Conservation (phyloP, 2,329 filamentous ascomycete species). For the Aspergillus quadrilineatus region DNA sequence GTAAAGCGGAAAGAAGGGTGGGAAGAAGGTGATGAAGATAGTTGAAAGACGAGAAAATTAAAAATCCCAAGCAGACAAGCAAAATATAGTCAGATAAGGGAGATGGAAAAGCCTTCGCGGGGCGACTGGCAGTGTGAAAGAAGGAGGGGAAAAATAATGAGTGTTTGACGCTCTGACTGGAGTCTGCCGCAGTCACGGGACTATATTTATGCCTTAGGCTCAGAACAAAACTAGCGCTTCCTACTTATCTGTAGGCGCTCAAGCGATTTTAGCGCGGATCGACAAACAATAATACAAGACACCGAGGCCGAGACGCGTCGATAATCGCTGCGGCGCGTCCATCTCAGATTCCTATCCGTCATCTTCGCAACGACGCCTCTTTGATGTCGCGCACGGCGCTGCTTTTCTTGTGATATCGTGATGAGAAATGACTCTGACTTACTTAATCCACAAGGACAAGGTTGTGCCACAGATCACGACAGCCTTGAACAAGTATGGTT, state of each 20-base stretch:
- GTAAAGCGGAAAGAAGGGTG: conserved; percentile 20
- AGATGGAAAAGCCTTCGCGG: conserved; percentile 11
- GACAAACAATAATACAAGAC: background rate
- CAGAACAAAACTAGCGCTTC: background rate
- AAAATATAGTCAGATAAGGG: conserved; percentile 11
- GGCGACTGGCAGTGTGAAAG: conserved; percentile 5
- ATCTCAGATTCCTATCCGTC: background rate
- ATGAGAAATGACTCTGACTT: background rate
- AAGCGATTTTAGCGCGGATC: conserved; percentile 26
- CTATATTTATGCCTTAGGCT: conserved; percentile 18
- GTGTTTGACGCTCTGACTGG: conserved; percentile 8
- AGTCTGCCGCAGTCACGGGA: conserved; percentile 20
- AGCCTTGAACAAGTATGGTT: conserved; percentile 4
- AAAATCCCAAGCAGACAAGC: conserved; percentile 26
- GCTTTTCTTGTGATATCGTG: background rate
- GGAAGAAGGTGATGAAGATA: conserved; percentile 16
- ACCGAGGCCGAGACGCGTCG: conserved; percentile 4
- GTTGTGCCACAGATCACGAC: conserved; percentile 5
- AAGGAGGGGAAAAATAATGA: conserved; percentile 26
- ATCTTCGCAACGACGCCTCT: background rate
- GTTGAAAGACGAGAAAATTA: conserved; percentile 20
- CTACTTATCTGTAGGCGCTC: conserved; percentile 1
- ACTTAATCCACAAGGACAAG: background rate
- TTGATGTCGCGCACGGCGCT: background rate
- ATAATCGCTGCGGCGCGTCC: background rate